Percentiles rank a stretch among this genome's conserved stretches.
phyloP scores from a whole-genome alignment of 108 stramenopile species.

The Cyclotella sp. region DNA sequence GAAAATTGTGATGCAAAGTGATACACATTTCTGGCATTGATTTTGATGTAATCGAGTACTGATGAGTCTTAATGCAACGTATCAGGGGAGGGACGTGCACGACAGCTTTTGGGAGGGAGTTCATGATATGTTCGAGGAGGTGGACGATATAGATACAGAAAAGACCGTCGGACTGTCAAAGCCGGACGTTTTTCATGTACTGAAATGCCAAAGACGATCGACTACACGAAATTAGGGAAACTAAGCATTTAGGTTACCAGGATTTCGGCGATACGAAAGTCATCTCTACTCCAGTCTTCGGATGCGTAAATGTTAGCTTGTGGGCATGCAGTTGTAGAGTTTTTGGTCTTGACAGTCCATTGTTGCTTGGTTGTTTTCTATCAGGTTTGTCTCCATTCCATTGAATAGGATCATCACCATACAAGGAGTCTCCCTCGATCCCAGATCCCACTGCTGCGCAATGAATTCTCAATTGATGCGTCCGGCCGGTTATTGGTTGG shows the following conservation, averaged over 20 bases:
- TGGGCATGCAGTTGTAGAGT: conserved; percentile 61
- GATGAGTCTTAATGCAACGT: neutral
- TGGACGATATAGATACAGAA: conserved; percentile 41
- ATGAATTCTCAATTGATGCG: conserved; percentile 92
- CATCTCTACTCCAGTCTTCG: conserved; percentile 36
- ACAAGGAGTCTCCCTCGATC: conserved; percentile 71
- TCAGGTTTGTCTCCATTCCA: conserved; percentile 25
- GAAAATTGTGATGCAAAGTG: neutral
- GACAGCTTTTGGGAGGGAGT: conserved; percentile 49
- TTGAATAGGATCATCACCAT: conserved; percentile 54
- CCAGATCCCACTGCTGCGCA: conserved; percentile 63
- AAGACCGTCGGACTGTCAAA: conserved; percentile 30
- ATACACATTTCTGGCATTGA: neutral
- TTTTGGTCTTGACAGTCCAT: conserved; percentile 5
- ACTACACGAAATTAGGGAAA: neutral
- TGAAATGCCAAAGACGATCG: conserved; percentile 34
- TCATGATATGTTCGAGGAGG: conserved; percentile 45
- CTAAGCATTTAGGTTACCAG: conserved; percentile 27
- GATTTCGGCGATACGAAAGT: conserved; percentile 41
- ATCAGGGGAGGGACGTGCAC: conserved; percentile 42
- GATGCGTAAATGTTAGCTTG: conserved; percentile 57
- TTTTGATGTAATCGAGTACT: neutral
- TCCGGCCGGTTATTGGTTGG: conserved; percentile 55
- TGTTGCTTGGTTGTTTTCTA: neutral
- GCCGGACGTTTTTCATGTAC: conserved; percentile 50